Conservation (phyloP, 176 grass and related monocot genomes). For the Bothriochloa decipiens region DNA sequence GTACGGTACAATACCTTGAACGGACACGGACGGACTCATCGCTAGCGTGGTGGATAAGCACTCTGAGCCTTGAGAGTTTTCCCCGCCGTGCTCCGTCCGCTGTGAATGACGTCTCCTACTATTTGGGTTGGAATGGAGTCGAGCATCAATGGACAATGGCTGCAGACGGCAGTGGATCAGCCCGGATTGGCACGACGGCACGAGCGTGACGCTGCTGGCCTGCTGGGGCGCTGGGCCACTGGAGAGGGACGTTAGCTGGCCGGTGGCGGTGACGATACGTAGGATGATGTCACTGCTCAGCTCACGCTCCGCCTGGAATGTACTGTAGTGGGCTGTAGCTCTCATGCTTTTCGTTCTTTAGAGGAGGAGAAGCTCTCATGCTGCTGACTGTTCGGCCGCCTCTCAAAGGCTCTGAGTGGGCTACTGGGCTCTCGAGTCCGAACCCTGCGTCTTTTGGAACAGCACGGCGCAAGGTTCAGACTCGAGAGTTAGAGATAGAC, state of each 20-base stretch:
- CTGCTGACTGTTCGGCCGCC: too few relatives aligned
- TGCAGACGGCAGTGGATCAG: background rate
- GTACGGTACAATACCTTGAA: too few relatives aligned
- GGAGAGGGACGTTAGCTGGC: background rate
- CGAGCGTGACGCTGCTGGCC: background rate
- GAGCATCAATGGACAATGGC: background rate
- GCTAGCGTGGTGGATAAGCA: background rate
- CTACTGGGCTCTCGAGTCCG: background rate
- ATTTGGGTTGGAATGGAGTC: background rate
- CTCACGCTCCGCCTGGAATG: background rate
- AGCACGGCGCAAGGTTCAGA: too few relatives aligned
- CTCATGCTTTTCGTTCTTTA: too few relatives aligned
- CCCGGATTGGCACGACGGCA: background rate
- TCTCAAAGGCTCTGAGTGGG: too few relatives aligned
- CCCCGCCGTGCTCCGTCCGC: background rate
- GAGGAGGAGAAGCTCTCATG: too few relatives aligned
- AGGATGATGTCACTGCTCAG: background rate
- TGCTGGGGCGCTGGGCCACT: background rate
- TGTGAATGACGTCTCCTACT: too few relatives aligned
- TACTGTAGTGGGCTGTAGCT: background rate
- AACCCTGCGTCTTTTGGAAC: too few relatives aligned
- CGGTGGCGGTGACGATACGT: background rate
- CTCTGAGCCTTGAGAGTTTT: too few relatives aligned
- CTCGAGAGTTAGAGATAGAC: too few relatives aligned
- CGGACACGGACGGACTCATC: background rate